Base-by-base conservation (phyloP, 2,329 filamentous ascomycete genomes). In the Hirsutella minnesotensis region DNA sequence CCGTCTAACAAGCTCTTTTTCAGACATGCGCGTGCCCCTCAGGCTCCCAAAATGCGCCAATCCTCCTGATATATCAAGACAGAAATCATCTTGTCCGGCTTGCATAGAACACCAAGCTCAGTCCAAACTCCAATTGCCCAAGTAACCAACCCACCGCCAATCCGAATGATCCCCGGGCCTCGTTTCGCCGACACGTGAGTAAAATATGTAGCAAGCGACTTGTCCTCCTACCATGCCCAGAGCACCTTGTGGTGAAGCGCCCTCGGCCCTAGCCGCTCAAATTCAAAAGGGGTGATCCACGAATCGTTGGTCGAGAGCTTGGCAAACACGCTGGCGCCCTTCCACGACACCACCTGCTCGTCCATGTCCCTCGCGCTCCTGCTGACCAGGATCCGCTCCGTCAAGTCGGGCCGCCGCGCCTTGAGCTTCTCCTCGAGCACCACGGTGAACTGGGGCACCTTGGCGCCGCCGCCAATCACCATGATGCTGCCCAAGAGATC, bases 291-390 rank as follows among this genome's bases (percentile, higher is more conserved):
- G 13, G 82, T 83, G 56, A 96, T 86, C 92, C 92, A 98, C 55
- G 84, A 92, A 61, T 98, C 92, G 64, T 96, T 96, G 15, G 87
- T 89, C 38, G 81, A 77, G 52, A 96, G 67, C 66, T 94, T 88
- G 3, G 87, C 89, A 69, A 95, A 98, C 15, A 98, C 89, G 58
- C 88, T 95, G 1, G 86, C 92, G 4, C 92, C 92, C 72, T 98
- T 98, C 92, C 92, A 98, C 9, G 83, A 81, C 42, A 96, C 84
- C n/a, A 96, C 89, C 64, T 95, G 88, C 46, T 92, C 87, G 63
- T 98, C 92, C 68, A 98, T 83, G 54, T 98, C 92, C 54, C 90
- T 73, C 0, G 92, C 92, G 72, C 72, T 92, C 47, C 73, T 69
- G 47, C 76, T 79, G 41, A 81, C 77, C 20, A 80, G 63, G 47